Evolutionary conservation across 192 early-diverging fungal species (phyloP), one percentile per base, ranked within the genome.

Genomic region (Gorgonomyces haynaldii): DNA sequence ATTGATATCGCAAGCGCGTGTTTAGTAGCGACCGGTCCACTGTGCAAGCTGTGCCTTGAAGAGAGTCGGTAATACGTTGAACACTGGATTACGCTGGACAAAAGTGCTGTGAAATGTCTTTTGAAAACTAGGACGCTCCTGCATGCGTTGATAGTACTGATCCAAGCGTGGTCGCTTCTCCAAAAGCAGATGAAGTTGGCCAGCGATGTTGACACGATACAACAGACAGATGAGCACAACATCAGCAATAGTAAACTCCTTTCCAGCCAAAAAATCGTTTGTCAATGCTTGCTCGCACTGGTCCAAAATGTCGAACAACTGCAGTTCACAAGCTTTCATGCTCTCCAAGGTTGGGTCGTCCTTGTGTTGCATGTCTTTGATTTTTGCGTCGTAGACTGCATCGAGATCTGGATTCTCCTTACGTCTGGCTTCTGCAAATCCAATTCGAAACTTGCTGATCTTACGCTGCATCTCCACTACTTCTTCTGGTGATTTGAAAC

Each of bases 391-490:
- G 24, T 52, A 52, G 6, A 26, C 4, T 5, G 24, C 20, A 31
- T 20, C 42, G 5, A 52, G 32, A 12, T 52, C 42, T 45, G 51
- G 51, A 46, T 52, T 21, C 16, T 52, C 38, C 24, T 43, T 52
- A 0, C n/a, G 13, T 2, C 38, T 7, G 7, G 46, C 46, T 26
- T 49, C 46, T 6, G 15, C n/a, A 15, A 37, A 49, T 15, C 24
- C 25, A 4, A 24, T 17, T 17, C 32, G 25, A 27, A 27, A 45
- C 21, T 41, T 45, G 27, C 32, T 52, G 6, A 52, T 10, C 3
- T 17, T 41, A 10, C 23, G 25, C 19, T 30, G 15, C 3, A 52
- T 24, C 2, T n/a, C 27, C 20, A 26, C 29, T 3, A 39, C 31
- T 2, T 12, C 39, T 25, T 52, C 20, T 22, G 51, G 51, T 7